These are phyloP conservation scores for Trypanosoma rangeli DNA, from an alignment of 208 protist species.

Conservation along the genomic window DNA sequence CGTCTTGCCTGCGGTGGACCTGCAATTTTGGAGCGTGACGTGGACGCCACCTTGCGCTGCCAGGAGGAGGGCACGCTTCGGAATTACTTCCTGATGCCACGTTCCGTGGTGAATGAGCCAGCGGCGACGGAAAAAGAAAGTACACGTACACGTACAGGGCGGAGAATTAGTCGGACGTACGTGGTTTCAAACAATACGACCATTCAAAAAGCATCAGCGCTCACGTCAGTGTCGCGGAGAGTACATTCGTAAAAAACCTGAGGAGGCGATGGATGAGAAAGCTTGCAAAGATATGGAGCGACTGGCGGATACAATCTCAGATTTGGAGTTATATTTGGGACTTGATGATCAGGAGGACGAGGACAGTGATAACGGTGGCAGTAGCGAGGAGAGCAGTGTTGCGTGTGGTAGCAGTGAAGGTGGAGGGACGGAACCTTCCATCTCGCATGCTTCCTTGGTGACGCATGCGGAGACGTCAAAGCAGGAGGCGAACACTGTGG, in stretches of 20 bases:
- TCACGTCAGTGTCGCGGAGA: neutral
- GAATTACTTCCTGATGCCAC: neutral
- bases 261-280: neutral
- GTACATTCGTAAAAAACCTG: neutral
- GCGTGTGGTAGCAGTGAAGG: neutral
- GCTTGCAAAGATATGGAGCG: neutral
- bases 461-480: neutral
- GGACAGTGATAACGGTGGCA: neutral
- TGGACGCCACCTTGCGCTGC: conserved; percentile 36
- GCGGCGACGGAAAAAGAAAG: conserved; percentile 3
- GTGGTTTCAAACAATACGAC: conserved; percentile 12
- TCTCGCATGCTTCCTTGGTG: neutral
- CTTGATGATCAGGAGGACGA: conserved; percentile 30
- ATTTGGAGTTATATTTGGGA: conserved; percentile 32
- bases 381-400: neutral
- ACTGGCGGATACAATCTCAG: conserved; percentile 27
- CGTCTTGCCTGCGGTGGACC: conserved; percentile 14
- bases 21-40: conserved; percentile 14
- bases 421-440: neutral
- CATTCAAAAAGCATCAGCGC: conserved; percentile 14
- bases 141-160: neutral
- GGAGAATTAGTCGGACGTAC: neutral
- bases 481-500: neutral
- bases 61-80: conserved; percentile 21
- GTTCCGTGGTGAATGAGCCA: neutral